A percentile compares a stretch with the other conserved stretches of the same genome.
phyloP scores from a whole-genome alignment of 495 filamentous ascomycete species.

The Saxophila tyrrhenica region DNA sequence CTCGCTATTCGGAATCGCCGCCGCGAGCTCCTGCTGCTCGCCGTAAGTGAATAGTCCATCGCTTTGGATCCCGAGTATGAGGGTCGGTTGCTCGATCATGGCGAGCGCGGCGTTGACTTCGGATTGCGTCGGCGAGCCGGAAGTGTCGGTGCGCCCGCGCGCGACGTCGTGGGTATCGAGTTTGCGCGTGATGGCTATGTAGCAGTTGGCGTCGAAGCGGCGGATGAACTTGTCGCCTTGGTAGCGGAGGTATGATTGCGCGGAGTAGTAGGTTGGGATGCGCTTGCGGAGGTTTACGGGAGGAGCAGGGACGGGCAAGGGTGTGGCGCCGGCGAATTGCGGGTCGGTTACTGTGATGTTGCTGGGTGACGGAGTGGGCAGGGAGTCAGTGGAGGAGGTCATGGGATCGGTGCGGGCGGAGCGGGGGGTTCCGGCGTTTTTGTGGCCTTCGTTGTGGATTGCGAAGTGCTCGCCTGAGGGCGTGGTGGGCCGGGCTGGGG shows the following conservation, averaged over 20 bases:
- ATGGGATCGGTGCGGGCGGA: conserved; percentile 11
- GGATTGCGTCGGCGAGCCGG: conserved; percentile 12
- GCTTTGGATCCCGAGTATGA: conserved; percentile 86
- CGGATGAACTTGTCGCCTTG: conserved; percentile 94
- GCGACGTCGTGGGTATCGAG: conserved; percentile 97
- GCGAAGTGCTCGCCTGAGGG: conserved; percentile 77
- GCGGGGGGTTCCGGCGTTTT: conserved; percentile 36
- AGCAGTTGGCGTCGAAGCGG: conserved; percentile 95
- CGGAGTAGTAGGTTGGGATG: conserved; percentile 84
- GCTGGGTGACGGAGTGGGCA: conserved; percentile 16
- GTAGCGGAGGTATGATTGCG: conserved; percentile 96
- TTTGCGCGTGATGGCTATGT: conserved; percentile 96
- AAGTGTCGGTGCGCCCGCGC: conserved; percentile 45
- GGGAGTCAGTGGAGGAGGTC: conserved; percentile 13
- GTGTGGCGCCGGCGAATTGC: conserved; percentile 62
- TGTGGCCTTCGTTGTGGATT: conserved; percentile 93
- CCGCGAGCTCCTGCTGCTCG: conserved; percentile 84
- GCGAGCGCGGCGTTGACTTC: conserved; percentile 63
- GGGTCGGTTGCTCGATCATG: conserved; percentile 70
- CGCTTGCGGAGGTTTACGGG: conserved; percentile 31
- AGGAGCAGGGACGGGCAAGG: conserved; percentile 18
- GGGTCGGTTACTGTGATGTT: conserved; percentile 49
- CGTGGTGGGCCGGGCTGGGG: conserved; percentile 45
- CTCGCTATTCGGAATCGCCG: conserved; percentile 63
- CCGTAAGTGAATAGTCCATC: conserved; percentile 95